phyloP scores from a whole-genome alignment of 2,329 filamentous ascomycete genomes.

The Aspergillus cejpii region DNA sequence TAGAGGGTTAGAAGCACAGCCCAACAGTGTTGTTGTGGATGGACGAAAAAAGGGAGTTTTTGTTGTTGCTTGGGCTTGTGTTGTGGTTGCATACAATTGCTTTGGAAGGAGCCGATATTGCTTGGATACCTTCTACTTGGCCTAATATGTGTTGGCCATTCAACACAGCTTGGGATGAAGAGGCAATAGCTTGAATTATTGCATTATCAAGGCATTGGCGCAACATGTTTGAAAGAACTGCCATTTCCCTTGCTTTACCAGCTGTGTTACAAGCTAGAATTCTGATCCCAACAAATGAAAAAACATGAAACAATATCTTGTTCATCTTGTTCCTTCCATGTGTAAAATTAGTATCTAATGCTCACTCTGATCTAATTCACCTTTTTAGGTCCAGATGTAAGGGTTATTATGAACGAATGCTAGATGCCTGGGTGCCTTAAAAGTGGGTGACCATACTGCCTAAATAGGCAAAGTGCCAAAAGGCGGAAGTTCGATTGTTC shows the following conservation, averaged over 20 bases:
- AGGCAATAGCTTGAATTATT: background rate
- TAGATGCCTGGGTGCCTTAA: too few species aligned
- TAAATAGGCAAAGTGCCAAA: background rate
- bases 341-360: too few species aligned
- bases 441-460: too few species aligned
- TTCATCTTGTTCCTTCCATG: too few species aligned
- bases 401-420: too few species aligned
- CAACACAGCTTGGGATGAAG: background rate
- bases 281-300: too few species aligned
- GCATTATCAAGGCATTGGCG: background rate
- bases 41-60: slow-evolving; percentile 14
- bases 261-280: too few species aligned
- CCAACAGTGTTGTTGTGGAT: slow-evolving; percentile 13
- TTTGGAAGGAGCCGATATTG: slow-evolving; percentile 2
- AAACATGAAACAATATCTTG: too few species aligned
- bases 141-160: slow-evolving; percentile 6
- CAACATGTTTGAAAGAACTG: background rate
- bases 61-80: slow-evolving; percentile 6
- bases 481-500: background rate
- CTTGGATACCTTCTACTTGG: slow-evolving; percentile 5
- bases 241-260: background rate
- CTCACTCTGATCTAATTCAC: too few species aligned
- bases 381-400: too few species aligned
- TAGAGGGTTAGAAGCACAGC: slow-evolving; percentile 20
- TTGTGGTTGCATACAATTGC: slow-evolving; percentile 2